Conservation (phyloP, 108 stramenopile genomes). For the Cyclotella choctawhatcheeana region DNA sequence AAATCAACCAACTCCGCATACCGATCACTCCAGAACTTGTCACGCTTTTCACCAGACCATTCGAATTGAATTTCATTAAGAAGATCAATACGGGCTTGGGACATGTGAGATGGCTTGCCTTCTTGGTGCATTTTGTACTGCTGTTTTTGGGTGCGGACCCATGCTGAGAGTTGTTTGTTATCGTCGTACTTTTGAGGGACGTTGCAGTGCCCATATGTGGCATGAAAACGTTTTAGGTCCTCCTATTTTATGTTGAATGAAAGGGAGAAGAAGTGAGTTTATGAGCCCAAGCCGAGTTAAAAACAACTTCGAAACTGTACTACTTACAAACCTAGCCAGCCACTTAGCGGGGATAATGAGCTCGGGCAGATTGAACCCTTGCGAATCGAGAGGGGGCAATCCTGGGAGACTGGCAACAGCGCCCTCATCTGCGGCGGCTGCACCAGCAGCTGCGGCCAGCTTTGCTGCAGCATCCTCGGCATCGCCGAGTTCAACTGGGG, state of each 20-base stretch:
- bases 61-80: slow-evolving; percentile 61
- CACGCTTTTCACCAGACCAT: slow-evolving; percentile 47
- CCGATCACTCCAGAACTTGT: slow-evolving; percentile 45
- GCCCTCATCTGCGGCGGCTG: slow-evolving; percentile 5
- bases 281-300: not conserved
- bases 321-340: slow-evolving; percentile 25
- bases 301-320: not conserved
- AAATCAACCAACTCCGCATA: slow-evolving; percentile 35
- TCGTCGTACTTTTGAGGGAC: slow-evolving; percentile 48
- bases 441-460: not conserved
- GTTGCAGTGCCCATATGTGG: slow-evolving; percentile 29
- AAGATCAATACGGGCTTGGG: slow-evolving; percentile 52
- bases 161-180: slow-evolving; percentile 51
- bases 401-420: slow-evolving; percentile 11
- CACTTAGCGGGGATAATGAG: slow-evolving; percentile 39
- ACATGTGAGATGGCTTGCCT: slow-evolving; percentile 61
- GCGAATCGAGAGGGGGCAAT: slow-evolving; percentile 6
- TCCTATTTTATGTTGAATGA: slow-evolving; percentile 10
- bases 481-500: slow-evolving; percentile 3
- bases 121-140: slow-evolving; percentile 58
- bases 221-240: slow-evolving; percentile 42
- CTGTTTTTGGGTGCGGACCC: slow-evolving; percentile 68
- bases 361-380: slow-evolving; percentile 33
- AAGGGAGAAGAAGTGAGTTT: not conserved
- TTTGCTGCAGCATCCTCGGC: slow-evolving; percentile 2